Evolutionary conservation across 192 early-diverging fungal species (phyloP).

Genomic region (Gigaspora rosea): DNA sequence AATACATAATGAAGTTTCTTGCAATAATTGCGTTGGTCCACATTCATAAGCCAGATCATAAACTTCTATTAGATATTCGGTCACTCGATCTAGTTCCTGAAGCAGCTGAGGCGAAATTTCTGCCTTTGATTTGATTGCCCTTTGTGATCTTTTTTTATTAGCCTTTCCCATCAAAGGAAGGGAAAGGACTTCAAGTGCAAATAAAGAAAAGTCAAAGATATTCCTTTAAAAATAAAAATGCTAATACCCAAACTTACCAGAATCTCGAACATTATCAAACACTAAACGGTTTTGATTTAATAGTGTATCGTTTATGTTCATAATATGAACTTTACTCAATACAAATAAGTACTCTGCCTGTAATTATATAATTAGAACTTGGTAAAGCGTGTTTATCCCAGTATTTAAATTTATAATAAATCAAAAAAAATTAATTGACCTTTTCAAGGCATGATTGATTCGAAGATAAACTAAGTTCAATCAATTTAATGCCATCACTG

Average conservation of each 20-base stretch:
- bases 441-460: conserved; percentile 42
- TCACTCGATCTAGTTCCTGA: conserved; percentile 27
- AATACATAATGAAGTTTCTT: conserved; percentile 40
- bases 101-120: not conserved
- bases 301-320: not conserved
- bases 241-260: conserved; percentile 38
- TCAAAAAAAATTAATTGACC: conserved; percentile 25
- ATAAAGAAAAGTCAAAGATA: not conserved
- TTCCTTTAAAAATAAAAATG: not conserved
- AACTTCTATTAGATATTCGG: conserved; percentile 47
- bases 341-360: conserved; percentile 27
- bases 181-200: conserved; percentile 9
- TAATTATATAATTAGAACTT: not conserved
- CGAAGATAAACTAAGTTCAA: conserved; percentile 27
- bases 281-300: not conserved
- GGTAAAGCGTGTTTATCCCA: not conserved
- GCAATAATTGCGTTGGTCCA: conserved; percentile 44
- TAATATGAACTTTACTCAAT: conserved; percentile 27
- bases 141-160: not conserved
- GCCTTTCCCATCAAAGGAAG: not conserved
- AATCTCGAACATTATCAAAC: conserved; percentile 49
- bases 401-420: not conserved
- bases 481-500: conserved; percentile 38
- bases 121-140: not conserved
- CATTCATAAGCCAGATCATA: conserved; percentile 36